Evolutionary conservation across 2,329 filamentous ascomycete genomes (phyloP).

Genomic region (Diaporthe destruens): DNA sequence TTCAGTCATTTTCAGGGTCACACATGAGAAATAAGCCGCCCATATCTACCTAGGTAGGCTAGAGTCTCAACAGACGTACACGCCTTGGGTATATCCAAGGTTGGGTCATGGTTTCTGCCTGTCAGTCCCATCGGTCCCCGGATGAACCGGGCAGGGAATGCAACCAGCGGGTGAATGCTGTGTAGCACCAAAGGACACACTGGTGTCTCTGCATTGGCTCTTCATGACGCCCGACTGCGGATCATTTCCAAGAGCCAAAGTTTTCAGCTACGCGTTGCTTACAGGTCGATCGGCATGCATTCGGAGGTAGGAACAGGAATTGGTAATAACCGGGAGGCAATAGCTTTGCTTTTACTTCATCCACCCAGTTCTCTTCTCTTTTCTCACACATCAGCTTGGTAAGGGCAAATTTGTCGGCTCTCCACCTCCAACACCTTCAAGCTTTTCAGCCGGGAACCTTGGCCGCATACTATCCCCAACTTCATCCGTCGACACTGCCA

Average conservation of each 20-base stretch:
- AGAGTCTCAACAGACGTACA: not conserved
- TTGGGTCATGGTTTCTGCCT: not conserved
- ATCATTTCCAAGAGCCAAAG: not conserved
- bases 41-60: not conserved
- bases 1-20: not conserved
- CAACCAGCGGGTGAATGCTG: not conserved
- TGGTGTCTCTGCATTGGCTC: not conserved
- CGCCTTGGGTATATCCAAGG: too few relatives aligned
- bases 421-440: not conserved
- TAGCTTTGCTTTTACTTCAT: not conserved
- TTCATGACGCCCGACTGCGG: not conserved
- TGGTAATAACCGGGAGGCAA: not conserved
- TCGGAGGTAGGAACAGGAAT: not conserved
- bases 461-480: conserved; percentile 14
- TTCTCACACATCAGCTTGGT: not conserved
- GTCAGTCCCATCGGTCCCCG: not conserved
- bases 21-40: not conserved
- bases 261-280: not conserved
- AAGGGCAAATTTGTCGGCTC: not conserved
- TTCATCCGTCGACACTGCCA: not conserved
- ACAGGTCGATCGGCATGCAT: not conserved
- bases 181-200: conserved; percentile 21
- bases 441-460: not conserved
- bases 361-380: not conserved
- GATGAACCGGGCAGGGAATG: not conserved